phyloP scores from a whole-genome alignment of 176 grass and related monocot genomes.

The Eleusine coracana region DNA sequence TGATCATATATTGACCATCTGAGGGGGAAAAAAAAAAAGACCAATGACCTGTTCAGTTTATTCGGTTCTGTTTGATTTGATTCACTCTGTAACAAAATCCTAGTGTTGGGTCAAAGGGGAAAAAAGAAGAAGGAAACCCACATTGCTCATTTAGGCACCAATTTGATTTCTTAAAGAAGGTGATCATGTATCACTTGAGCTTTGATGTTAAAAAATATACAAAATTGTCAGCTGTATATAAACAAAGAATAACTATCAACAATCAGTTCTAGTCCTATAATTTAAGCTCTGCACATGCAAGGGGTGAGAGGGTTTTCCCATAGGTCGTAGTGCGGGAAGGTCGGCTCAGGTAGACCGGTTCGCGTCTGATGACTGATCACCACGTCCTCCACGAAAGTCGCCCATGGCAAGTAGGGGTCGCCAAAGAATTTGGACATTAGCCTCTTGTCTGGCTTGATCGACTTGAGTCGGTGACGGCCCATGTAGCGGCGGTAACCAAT shows the following conservation, averaged over 20 bases:
- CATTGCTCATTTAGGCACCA: neutral
- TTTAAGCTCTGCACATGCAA: neutral
- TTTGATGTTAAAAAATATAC: constrained; percentile 9
- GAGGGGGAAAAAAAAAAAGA: neutral
- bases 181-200: neutral
- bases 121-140: neutral
- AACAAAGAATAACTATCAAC: constrained; percentile 47
- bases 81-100: neutral
- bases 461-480: constrained; percentile 84
- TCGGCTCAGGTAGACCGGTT: constrained; percentile 81
- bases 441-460: constrained; percentile 95
- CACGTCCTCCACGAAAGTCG: constrained; percentile 81
- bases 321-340: constrained; percentile 93
- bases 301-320: constrained; percentile 81
- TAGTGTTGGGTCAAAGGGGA: neutral
- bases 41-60: neutral
- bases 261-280: neutral
- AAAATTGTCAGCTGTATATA: constrained; percentile 18
- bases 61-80: neutral
- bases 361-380: constrained; percentile 86
- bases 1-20: neutral
- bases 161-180: neutral
- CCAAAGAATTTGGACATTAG: constrained; percentile 94
- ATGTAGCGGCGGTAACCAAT: constrained; percentile 87
- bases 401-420: constrained; percentile 89